phyloP scores from a whole-genome alignment of 305 asterid species.

The Fraxinus paxiana region DNA sequence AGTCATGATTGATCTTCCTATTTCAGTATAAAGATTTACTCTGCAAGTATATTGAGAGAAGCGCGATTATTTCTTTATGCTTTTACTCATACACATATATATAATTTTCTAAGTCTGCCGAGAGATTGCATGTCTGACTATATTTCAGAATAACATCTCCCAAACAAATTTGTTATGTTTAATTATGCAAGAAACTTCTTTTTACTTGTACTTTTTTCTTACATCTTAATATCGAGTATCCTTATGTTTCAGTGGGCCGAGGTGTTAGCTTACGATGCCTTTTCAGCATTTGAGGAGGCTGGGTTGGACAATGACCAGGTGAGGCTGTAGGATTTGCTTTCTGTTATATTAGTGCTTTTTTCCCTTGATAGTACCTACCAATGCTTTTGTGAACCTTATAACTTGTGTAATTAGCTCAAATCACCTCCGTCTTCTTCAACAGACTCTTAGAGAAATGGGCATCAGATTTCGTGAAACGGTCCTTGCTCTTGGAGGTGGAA shows the following conservation, averaged over 20 bases:
- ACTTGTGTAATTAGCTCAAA: background rate
- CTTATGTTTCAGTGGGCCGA: constrained; percentile 67
- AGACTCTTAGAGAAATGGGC: constrained; percentile 67
- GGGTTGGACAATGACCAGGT: constrained; percentile 69
- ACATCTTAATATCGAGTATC: constrained; percentile 9
- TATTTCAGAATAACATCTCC: background rate
- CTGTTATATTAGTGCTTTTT: background rate
- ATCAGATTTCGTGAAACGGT: constrained; percentile 66
- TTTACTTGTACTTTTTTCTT: background rate
- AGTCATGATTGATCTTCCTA: background rate
- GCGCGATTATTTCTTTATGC: background rate
- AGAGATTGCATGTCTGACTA: background rate
- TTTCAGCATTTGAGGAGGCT: constrained; percentile 75
- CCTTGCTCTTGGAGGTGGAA: constrained; percentile 84
- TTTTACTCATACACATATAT: background rate
- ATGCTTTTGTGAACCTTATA: background rate
- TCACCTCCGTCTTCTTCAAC: constrained; percentile 5
- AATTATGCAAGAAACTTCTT: background rate
- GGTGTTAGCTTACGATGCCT: constrained; percentile 80
- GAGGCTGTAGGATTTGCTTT: constrained; percentile 6
- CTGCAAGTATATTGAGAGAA: background rate
- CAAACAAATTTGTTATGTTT: background rate
- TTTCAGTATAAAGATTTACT: background rate
- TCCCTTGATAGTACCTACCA: background rate
- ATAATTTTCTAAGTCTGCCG: background rate